Evolutionary conservation across 139 green algal genomes (phyloP), one percentile per base, ranked within the genome.

Genomic region (Tetratostichococcus sp.): DNA sequence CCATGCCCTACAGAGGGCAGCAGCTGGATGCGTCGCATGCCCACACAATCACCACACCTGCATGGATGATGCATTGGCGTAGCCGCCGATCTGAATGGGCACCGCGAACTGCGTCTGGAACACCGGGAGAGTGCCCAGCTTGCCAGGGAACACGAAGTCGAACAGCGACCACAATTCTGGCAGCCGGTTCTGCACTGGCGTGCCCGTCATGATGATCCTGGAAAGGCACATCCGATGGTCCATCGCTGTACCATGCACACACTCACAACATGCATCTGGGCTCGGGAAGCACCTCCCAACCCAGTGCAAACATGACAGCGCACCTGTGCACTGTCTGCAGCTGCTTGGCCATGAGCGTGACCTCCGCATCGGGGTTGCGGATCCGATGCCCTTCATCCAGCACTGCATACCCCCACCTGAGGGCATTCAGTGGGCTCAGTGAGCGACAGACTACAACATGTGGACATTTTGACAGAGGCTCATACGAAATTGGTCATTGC

Each of bases 381-480:
- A 99, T 98, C 78, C 96, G 96, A 85, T 99, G 95, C 0, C 95
- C 95, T 81, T 97, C 93, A 70, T 99, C 95, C 72, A 99, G 84
- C 6, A 98, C 81, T 0, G 77, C 92, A 70, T 94, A 94, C 1
- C 93, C 95, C 95, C 95, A 99, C 19, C 50, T 62, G 50, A 21
- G 39, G 26, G 39, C 39, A 50, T 50, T 8, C 39, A 50, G n/a
- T n/a, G n/a, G n/a, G n/a, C n/a, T n/a, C n/a, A n/a, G n/a, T n/a
- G n/a, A n/a, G n/a, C n/a, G n/a, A n/a, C n/a, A n/a, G 50, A 25
- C 4, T 62, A 21, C 39, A 50, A 11, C 39, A 50, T 50, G 11
- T 50, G 39, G 11, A 50, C 39, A 50, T 50, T 11, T n/a, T n/a
- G n/a, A n/a, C n/a, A n/a, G n/a, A n/a, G n/a, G n/a, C n/a, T n/a